Evolutionary conservation across 306 rosid species (phyloP).

Genomic region (Malus sylvestris): DNA sequence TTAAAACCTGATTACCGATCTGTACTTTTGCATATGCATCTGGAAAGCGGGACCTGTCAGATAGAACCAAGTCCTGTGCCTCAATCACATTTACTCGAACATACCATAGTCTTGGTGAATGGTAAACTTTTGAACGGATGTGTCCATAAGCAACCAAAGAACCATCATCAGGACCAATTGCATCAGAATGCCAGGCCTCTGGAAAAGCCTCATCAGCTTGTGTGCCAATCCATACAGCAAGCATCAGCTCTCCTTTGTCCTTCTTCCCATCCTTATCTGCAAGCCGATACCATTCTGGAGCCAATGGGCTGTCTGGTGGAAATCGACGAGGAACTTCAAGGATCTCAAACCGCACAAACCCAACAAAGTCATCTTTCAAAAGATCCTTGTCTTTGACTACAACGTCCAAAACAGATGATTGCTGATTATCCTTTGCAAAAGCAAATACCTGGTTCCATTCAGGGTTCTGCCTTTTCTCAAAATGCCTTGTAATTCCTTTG

Average conservation of each 20-base stretch:
- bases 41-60: slow-evolving; percentile 56
- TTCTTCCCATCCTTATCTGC: slow-evolving; percentile 51
- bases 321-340: slow-evolving; percentile 58
- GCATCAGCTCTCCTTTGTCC: slow-evolving; percentile 81
- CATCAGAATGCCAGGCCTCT: slow-evolving; percentile 97
- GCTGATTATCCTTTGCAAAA: slow-evolving; percentile 53
- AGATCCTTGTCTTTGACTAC: slow-evolving; percentile 66
- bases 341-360: slow-evolving; percentile 53
- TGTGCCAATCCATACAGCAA: slow-evolving; percentile 94
- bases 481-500: slow-evolving; percentile 60
- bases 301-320: slow-evolving; percentile 96
- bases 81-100: slow-evolving; percentile 61
- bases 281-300: slow-evolving; percentile 87
- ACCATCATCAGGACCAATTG: slow-evolving; percentile 46
- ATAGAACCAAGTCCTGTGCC: slow-evolving; percentile 74
- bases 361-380: slow-evolving; percentile 66
- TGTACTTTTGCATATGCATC: slow-evolving; percentile 71
- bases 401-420: slow-evolving; percentile 50
- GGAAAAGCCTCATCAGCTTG: slow-evolving; percentile 97
- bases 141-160: slow-evolving; percentile 28
- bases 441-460: slow-evolving; percentile 95
- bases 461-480: slow-evolving; percentile 63
- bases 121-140: slow-evolving; percentile 78
- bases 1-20: slow-evolving; percentile 52
- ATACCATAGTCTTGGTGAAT: slow-evolving; percentile 79